Base-by-base conservation (phyloP, 345 rosid genomes). In the Diplotaxis tenuifolia region DNA sequence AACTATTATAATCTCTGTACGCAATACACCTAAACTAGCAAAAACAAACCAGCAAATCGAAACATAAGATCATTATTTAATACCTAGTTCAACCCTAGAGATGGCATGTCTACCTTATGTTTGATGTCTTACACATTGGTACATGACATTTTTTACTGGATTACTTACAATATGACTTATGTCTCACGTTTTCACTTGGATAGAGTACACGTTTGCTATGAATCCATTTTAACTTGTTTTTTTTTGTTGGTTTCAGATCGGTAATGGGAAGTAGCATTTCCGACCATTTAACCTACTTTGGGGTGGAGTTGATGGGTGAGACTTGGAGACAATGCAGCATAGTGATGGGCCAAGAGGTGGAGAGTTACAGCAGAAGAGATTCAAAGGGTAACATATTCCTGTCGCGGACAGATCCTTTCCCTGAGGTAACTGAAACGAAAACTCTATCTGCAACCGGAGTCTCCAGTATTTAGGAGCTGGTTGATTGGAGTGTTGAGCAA, bases 201-300 rank as follows among this genome's bases (percentile, higher is more conserved):
- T 15, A 45, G 15, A 2, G 1, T 9, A 31, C 28, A 32, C 16
- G 14, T 25, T 59, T 19, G 7, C n/a, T 6, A 52, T 42, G 70
- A 27, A 71, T 57, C 53, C 25, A 20, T 8, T 77, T 58, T 71
- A 58, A 60, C 52, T 15, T 65, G 10, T 55, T 53, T 29, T n/a
- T 27, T 60, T 23, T 42, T 19, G 55, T 21, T 23, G 40, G n/a
- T 38, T 63, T 28, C 60, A 95, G 98, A 79, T 95, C 98, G 3
- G 98, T 90, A 69, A 69, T 76, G 16, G 96, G 99, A 58, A 84
- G 68, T 66, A 92, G 97, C 83, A 74, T 91, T 16, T 61, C 83
- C 0, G 98, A 94, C 81, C 96, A 94, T 75, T 79, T 94, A 70
- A 49, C 9, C 7, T 94, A 94, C 67, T 88, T 79, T 68, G 96